phyloP scores from a whole-genome alignment of 805 yeast genomes.

The Zygosaccharomyces gambellarensis region DNA sequence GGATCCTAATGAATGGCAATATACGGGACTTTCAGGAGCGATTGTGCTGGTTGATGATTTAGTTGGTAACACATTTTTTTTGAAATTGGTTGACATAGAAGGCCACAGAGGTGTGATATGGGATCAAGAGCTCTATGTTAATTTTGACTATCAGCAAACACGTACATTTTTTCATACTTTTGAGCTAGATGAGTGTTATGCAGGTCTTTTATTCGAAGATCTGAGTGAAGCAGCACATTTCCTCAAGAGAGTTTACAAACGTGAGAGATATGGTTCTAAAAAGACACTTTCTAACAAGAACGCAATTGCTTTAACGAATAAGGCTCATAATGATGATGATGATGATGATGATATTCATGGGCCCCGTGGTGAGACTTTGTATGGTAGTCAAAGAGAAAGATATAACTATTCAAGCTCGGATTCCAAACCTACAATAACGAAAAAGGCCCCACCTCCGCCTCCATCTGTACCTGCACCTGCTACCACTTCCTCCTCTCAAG shows the following conservation, averaged over 20 bases:
- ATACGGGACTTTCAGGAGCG: conserved; percentile 88
- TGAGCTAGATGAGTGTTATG: conserved; percentile 85
- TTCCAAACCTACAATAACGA: conserved; percentile 32
- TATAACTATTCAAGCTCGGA: conserved; percentile 27
- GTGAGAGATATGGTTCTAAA: conserved; percentile 82
- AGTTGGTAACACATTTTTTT: conserved; percentile 89
- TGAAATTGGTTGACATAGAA: conserved; percentile 79
- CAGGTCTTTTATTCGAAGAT: conserved; percentile 86
- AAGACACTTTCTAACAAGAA: conserved; percentile 81
- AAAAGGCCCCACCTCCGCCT: conserved; percentile 43
- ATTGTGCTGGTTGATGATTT: conserved; percentile 81
- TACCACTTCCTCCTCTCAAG: conserved; percentile 20
- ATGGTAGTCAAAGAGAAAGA: conserved; percentile 31
- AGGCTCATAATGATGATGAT: conserved; percentile 50
- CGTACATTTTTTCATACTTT: conserved; percentile 92
- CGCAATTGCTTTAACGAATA: conserved; percentile 73
- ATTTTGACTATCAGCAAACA: conserved; percentile 88
- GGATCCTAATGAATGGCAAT: conserved; percentile 71
- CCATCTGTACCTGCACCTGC: conserved; percentile 34
- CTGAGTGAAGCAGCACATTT: conserved; percentile 83
- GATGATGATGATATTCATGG: conserved; percentile 69
- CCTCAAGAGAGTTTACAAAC: conserved; percentile 64
- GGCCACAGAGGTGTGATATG: conserved; percentile 86
- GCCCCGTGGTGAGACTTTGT: conserved; percentile 40
- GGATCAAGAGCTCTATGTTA: conserved; percentile 93